Base-by-base conservation (phyloP, 495 filamentous ascomycete genomes). In the Evernia prunastri region DNA sequence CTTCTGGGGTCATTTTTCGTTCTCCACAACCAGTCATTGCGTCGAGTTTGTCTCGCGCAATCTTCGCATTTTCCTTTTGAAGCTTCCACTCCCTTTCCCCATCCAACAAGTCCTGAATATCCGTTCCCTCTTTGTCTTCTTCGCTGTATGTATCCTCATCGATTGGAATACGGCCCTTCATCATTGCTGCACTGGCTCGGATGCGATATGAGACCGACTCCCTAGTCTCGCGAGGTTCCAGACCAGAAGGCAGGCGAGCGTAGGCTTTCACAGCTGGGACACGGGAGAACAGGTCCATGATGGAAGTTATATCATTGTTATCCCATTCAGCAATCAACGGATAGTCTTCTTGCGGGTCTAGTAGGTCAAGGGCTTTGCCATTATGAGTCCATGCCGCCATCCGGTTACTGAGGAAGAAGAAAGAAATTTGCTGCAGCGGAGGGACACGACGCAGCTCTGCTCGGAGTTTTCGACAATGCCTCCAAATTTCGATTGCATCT, bases 391-490 rank as follows among this genome's bases (percentile, higher is more conserved):
- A 63, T 23, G 49, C 13, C 8, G 18, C 36, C 40, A 43, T 15
- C 8, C 56, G 5, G 18, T 63, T 56, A 2, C 56, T 51, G 0
- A 9, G 10, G 40, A 63, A 63, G 1, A 25, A 2, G 15, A 63
- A 36, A 31, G 31, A 39, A n/a, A 63, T 9, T 27, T 27, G 25
- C 47, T 42, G 33, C 27, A 63, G 20, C 25, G 18, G 36, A 40
- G 49, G 17, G 20, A 29, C 29, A n/a, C 36, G 27, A 31, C 36
- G 60, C 17, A 63, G 60, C 25, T 43, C 27, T 17, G 39, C 27
- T 23, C 60, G 60, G 29, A 63, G 25, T 23, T 31, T 37, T 63
- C 36, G 60, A 29, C 56, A 36, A 45, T 25, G 53, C 11, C 42
- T 64, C 62, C 39, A 64, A 36, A 51, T 59, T 20, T 53, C 12